Evolutionary conservation across 768 basidiomycete species (phyloP).

Genomic region (Leccinum subgranulosum): DNA sequence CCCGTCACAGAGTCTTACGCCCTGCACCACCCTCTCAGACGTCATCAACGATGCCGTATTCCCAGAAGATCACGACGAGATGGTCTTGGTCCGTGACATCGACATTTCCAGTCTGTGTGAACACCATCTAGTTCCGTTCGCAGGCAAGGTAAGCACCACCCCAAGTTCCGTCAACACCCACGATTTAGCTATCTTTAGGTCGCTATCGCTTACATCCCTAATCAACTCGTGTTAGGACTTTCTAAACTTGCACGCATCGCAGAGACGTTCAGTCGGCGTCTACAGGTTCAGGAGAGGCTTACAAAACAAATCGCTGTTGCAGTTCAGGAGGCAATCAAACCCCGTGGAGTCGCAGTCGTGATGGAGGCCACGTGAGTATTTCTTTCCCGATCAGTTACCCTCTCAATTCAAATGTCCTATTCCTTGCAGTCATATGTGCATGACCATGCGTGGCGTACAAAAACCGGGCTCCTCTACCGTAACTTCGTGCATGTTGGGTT

Average conservation of each 20-base stretch:
- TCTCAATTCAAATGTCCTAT: slow-evolving; percentile 11
- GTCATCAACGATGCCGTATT: slow-evolving; percentile 99
- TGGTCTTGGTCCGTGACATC: slow-evolving; percentile 98
- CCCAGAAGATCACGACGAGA: slow-evolving; percentile 98
- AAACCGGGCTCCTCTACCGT: slow-evolving; percentile 95
- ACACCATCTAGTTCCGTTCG: slow-evolving; percentile 98
- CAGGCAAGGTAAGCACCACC: slow-evolving; percentile 73
- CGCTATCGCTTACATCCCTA: slow-evolving; percentile 97
- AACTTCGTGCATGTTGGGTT: slow-evolving; percentile 97
- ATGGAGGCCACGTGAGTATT: slow-evolving; percentile 92
- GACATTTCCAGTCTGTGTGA: slow-evolving; percentile 97
- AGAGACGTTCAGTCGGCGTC: slow-evolving; percentile 91
- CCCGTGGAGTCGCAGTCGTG: slow-evolving; percentile 96
- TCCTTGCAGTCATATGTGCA: slow-evolving; percentile 80
- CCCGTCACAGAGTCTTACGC: slow-evolving; percentile 1
- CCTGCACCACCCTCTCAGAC: slow-evolving; percentile 47
- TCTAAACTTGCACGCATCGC: slow-evolving; percentile 97
- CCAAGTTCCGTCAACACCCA: slow-evolving; percentile 20
- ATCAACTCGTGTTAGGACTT: slow-evolving; percentile 88
- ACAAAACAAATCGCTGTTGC: slow-evolving; percentile 98
- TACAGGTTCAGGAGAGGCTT: slow-evolving; percentile 96
- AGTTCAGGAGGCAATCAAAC: slow-evolving; percentile 97
- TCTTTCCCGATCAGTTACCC: slow-evolving; percentile 4
- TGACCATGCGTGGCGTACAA: slow-evolving; percentile 99
- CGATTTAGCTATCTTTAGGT: slow-evolving; percentile 50